These are phyloP conservation scores for Pythium aquatile DNA, from an alignment of 352 stramenopile genomes.

Conservation along the genomic window DNA sequence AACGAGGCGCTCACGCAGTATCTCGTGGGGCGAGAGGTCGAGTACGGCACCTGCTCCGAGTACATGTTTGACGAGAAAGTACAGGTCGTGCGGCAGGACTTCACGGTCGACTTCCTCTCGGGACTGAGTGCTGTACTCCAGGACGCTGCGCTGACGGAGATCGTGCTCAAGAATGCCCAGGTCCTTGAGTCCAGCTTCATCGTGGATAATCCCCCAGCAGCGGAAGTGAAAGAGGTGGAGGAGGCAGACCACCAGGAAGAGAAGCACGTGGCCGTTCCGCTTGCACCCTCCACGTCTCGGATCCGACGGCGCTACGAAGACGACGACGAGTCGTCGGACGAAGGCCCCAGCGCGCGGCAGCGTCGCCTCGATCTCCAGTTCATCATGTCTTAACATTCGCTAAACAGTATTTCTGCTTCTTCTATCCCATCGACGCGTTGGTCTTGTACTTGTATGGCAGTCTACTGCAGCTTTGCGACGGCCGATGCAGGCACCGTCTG, in stretches of 20 bases:
- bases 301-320: neutral
- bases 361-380: conserved; percentile 21
- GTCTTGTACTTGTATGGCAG: conserved; percentile 1
- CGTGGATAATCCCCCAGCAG: neutral
- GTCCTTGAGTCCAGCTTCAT: conserved; percentile 10
- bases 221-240: neutral
- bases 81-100: conserved; percentile 54
- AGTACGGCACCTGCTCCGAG: conserved; percentile 53
- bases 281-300: neutral
- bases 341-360: neutral
- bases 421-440: neutral
- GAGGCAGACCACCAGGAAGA: conserved; percentile 8
- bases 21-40: conserved; percentile 48
- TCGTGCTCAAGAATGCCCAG: conserved; percentile 11
- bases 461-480: conserved; percentile 53
- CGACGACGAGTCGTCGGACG: neutral
- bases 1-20: conserved; percentile 57
- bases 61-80: conserved; percentile 53
- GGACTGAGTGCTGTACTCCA: conserved; percentile 37
- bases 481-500: conserved; percentile 60
- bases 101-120: conserved; percentile 55
- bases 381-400: conserved; percentile 27
- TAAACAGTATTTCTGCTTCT: neutral
- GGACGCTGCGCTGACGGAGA: conserved; percentile 23
- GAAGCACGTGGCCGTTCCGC: neutral